Evolutionary conservation across 2,329 filamentous ascomycete species (phyloP), one percentile per base, ranked within the genome.

Genomic region (Trichoderma sp.): DNA sequence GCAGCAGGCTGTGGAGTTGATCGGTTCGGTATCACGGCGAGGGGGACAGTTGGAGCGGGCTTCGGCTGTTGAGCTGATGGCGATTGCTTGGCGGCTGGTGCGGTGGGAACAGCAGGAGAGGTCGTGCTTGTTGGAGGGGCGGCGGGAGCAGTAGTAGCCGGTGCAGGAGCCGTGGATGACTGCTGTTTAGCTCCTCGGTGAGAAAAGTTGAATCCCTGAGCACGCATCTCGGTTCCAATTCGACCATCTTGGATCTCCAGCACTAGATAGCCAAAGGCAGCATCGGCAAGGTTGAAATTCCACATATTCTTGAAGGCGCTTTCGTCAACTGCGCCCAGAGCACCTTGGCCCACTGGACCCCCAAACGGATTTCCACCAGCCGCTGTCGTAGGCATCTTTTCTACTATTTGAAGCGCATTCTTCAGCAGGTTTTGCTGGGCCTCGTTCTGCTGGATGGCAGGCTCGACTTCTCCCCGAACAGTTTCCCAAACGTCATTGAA

Each of bases 291-390:
- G 79, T 98, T 98, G 82, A 99, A 99, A 80, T 99, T 99, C 95
- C 95, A 99, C 95, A 98, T 98, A 79, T 99, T 99, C 84, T 99
- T 99, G 87, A 99, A 99, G 1, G 95, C 95, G 75, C 94, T 97
- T 83, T 99, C 95, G 71, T 99, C 95, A 19, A 99, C 93, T 76
- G 97, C 92, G 35, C 95, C 95, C 60, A 92, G 90, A 68, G 88
- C 86, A 64, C 86, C 82, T 60, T 89, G 89, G 45, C 90, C 91
- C 64, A 90, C 87, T 34, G 92, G 92, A 15, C 94, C 94, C 53
- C 95, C 95, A 76, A 99, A 99, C 6, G 95, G 95, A 78, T 98
- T 98, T 25, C 95, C 95, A 66, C 95, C 95, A 70, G 94, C 96
- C 42, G 95, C 95, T 39, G 93, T 94, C 13, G 89, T 90, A 12